Evolutionary conservation across 2,329 filamentous ascomycete species (phyloP).

Genomic region (Colletotrichum sublineola): DNA sequence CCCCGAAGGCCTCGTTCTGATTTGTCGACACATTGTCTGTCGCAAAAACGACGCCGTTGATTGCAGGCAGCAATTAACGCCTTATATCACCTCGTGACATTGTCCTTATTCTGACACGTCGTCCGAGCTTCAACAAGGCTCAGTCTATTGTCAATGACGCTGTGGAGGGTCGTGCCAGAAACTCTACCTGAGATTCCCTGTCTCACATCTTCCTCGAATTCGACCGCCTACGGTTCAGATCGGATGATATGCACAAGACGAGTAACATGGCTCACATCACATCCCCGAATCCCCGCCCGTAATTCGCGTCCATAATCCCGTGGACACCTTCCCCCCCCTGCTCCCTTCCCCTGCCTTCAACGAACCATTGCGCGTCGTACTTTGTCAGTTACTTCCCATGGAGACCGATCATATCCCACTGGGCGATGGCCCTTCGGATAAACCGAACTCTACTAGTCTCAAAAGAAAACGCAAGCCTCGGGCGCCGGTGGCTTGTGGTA

Average conservation of each 20-base stretch:
- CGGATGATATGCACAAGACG: neutral
- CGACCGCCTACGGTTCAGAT: neutral
- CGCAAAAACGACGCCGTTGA: too few relatives aligned
- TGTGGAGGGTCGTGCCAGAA: neutral
- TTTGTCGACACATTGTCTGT: neutral
- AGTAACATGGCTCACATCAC: neutral
- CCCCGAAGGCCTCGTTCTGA: neutral
- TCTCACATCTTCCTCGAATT: neutral
- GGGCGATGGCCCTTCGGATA: constrained; percentile 11
- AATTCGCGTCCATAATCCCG: constrained; percentile 2
- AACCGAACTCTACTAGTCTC: constrained; percentile 17
- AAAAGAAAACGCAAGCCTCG: constrained; percentile 40
- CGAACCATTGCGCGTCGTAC: neutral
- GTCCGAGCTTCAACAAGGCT: neutral
- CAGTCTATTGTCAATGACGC: neutral
- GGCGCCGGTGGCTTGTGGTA: constrained; percentile 37
- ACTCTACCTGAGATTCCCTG: constrained; percentile 4
- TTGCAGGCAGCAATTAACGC: too few relatives aligned
- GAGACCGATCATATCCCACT: constrained; percentile 17
- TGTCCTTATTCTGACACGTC: neutral
- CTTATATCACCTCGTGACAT: too few relatives aligned
- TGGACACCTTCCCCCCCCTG: neutral
- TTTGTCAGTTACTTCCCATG: constrained; percentile 8
- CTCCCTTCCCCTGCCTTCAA: neutral
- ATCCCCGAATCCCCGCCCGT: constrained; percentile 13